Percentiles rank a stretch among this genome's conserved stretches.
These are phyloP conservation scores for Dispira simplex DNA, from an alignment of 192 early-diverging fungal genomes.

Conservation along the genomic window DNA sequence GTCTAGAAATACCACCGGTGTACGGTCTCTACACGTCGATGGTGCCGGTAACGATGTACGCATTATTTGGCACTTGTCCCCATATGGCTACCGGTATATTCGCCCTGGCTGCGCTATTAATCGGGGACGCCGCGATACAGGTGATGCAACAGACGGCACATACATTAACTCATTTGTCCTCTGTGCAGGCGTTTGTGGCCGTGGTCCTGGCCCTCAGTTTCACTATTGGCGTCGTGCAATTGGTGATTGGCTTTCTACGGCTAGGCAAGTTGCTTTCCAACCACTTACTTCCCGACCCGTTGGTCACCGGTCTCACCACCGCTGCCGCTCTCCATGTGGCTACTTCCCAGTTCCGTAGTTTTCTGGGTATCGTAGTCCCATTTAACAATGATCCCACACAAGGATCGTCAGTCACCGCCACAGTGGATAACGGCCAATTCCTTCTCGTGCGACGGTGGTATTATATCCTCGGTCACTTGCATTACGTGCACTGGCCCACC, in stretches of 20 bases:
- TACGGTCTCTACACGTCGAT: conserved; percentile 13
- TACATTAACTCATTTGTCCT: too few species aligned
- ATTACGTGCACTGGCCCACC: not conserved
- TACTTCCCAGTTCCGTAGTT: conserved; percentile 8
- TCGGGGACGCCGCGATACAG: not conserved
- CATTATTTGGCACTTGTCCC: conserved; percentile 7
- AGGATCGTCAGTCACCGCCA: not conserved
- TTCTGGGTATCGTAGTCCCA: not conserved
- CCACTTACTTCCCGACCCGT: conserved; percentile 1
- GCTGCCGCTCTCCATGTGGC: conserved; percentile 6
- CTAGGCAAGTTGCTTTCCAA: not conserved
- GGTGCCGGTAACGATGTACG: not conserved
- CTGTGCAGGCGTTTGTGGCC: not conserved
- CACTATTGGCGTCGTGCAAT: not conserved
- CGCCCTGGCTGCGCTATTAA: conserved; percentile 2
- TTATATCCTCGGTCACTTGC: not conserved
- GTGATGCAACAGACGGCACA: conserved; percentile 1
- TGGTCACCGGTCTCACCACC: conserved; percentile 10
- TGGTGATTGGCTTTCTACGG: not conserved
- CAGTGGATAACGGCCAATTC: not conserved
- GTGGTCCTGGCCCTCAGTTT: not conserved
- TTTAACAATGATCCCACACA: not conserved
- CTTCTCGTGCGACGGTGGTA: not conserved
- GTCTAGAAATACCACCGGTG: conserved; percentile 12
- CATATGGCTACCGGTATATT: conserved; percentile 5